phyloP scores from a whole-genome alignment of 345 rosid genomes.

The Eucalyptus camaldulensis region DNA sequence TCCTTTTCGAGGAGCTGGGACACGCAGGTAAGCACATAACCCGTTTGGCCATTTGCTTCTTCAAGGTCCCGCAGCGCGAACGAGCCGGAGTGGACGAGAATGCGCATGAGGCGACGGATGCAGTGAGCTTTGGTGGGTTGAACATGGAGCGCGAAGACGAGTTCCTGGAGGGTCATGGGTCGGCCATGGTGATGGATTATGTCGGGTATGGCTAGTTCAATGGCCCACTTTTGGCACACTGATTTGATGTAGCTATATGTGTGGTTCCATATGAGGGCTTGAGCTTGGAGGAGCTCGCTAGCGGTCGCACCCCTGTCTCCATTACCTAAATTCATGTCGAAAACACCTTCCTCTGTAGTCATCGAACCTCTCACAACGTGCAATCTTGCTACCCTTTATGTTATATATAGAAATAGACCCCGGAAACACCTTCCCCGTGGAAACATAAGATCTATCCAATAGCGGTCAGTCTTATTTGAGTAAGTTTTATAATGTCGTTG shows the following conservation, averaged over 20 bases:
- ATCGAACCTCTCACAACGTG: neutral
- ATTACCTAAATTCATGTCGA: neutral
- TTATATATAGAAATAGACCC: neutral
- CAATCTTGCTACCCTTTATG: neutral
- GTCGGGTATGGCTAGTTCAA: constrained; percentile 25
- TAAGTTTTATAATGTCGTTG: neutral
- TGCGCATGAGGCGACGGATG: constrained; percentile 15
- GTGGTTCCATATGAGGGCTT: constrained; percentile 14
- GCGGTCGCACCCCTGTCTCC: neutral
- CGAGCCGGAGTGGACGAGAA: constrained; percentile 22
- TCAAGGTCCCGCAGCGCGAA: neutral
- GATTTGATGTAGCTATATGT: constrained; percentile 2
- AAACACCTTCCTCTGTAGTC: neutral
- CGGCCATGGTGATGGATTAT: constrained; percentile 15
- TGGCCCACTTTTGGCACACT: constrained; percentile 20
- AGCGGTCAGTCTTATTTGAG: neutral
- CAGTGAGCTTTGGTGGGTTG: neutral
- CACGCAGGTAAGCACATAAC: constrained; percentile 1
- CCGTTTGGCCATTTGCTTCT: neutral
- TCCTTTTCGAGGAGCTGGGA: constrained; percentile 10
- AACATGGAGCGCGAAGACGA: neutral
- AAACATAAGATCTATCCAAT: neutral
- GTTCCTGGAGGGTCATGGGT: constrained; percentile 16
- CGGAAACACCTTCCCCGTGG: neutral
- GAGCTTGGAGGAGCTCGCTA: constrained; percentile 4